Conservation (phyloP, 805 yeast genomes). For the Vanderwaltozyma tropicalis region DNA sequence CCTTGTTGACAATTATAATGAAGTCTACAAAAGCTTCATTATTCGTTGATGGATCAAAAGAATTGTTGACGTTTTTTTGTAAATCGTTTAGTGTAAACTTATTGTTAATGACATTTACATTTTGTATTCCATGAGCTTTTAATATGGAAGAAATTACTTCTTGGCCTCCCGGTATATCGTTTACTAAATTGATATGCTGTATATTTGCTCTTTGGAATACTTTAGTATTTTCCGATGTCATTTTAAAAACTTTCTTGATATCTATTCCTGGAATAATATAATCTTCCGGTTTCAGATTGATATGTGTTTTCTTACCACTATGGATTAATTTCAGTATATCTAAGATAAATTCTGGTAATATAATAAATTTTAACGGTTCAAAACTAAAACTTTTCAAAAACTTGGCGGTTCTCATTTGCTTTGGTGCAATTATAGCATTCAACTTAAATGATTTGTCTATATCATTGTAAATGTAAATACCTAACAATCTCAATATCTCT, state of each 20-base stretch:
- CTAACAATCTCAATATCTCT: slow-evolving; percentile 37
- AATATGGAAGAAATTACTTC: slow-evolving; percentile 19
- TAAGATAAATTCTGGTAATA: slow-evolving; percentile 45
- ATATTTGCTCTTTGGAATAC: slow-evolving; percentile 21
- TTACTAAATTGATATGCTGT: slow-evolving; percentile 13
- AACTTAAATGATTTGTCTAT: slow-evolving; percentile 24
- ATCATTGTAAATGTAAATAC: slow-evolving; percentile 40
- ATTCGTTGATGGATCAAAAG: too few species aligned
- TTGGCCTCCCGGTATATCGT: slow-evolving; percentile 23
- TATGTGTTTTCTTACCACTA: slow-evolving; percentile 8
- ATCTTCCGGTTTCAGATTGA: slow-evolving; percentile 17
- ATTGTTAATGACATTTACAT: slow-evolving; percentile 13
- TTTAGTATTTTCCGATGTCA: slow-evolving; percentile 11
- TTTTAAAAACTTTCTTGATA: slow-evolving; percentile 7
- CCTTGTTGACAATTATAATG: slow-evolving; percentile 20
- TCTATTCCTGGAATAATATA: slow-evolving; percentile 29
- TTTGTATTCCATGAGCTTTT: slow-evolving; percentile 19
- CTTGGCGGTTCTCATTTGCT: slow-evolving; percentile 76
- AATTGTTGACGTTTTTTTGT: slow-evolving; percentile 7
- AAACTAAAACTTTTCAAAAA: slow-evolving; percentile 61
- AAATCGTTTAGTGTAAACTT: slow-evolving; percentile 13
- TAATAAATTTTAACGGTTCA: slow-evolving; percentile 37
- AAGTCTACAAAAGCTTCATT: too few species aligned
- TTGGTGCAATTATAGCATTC: slow-evolving; percentile 64
- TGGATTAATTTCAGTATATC: slow-evolving; percentile 33